Percentiles rank a stretch among this genome's conserved stretches.
Evolutionary conservation across 2,329 filamentous ascomycete genomes (phyloP).

Genomic region (Sporothrix protearum): DNA sequence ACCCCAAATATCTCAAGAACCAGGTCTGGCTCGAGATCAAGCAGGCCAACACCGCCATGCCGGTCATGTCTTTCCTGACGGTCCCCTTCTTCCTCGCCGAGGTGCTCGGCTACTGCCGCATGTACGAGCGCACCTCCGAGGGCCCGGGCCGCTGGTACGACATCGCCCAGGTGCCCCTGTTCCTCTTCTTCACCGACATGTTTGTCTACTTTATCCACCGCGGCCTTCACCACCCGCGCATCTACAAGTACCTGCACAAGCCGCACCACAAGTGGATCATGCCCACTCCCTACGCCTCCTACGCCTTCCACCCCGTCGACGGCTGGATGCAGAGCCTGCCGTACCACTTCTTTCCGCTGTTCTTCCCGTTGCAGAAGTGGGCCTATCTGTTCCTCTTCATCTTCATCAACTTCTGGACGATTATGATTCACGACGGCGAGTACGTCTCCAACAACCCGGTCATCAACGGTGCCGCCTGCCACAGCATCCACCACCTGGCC

Average conservation of each 20-base stretch:
- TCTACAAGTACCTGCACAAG: constrained; percentile 93
- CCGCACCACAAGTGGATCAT: constrained; percentile 99
- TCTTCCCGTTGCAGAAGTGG: constrained; percentile 90
- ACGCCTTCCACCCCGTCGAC: constrained; percentile 93
- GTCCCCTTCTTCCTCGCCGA: constrained; percentile 77
- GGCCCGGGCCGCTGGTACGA: constrained; percentile 77
- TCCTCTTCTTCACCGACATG: constrained; percentile 84
- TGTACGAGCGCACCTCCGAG: constrained; percentile 76
- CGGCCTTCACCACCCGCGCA: constrained; percentile 69
- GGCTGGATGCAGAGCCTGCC: constrained; percentile 84
- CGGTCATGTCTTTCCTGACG: constrained; percentile 77
- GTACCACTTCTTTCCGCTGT: constrained; percentile 88
- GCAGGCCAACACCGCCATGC: constrained; percentile 73
- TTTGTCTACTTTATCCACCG: constrained; percentile 92
- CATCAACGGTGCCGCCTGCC: constrained; percentile 92
- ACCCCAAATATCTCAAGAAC: constrained; percentile 94
- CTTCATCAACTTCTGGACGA: constrained; percentile 96
- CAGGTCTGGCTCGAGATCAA: constrained; percentile 82
- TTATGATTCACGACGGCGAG: constrained; percentile 94
- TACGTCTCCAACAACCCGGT: constrained; percentile 87
- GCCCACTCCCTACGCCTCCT: constrained; percentile 87
- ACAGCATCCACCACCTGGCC: constrained; percentile 84
- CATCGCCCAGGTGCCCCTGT: constrained; percentile 79
- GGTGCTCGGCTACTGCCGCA: constrained; percentile 77
- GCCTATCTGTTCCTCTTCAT: constrained; percentile 81